phyloP scores from a whole-genome alignment of 495 filamentous ascomycete species.

The Haplographium delicatum region DNA sequence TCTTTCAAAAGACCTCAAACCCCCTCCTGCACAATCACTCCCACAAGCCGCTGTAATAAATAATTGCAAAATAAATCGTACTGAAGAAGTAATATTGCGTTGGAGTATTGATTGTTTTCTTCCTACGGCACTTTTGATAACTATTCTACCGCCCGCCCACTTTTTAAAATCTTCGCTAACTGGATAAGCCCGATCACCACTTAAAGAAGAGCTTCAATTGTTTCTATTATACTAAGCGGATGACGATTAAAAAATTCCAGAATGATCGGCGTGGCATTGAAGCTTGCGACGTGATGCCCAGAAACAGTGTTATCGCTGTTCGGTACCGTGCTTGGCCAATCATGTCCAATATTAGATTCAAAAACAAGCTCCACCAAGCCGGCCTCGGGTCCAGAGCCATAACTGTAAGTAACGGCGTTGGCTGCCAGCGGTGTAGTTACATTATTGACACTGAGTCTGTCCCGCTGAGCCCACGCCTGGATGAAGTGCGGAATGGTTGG shows the following conservation, averaged over 20 bases:
- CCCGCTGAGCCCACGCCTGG: slow-evolving; percentile 33
- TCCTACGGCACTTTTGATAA: too few relatives aligned
- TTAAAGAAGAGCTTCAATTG: background rate
- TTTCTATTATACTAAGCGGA: slow-evolving; percentile 11
- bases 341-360: slow-evolving; percentile 31
- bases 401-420: slow-evolving; percentile 8
- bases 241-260: slow-evolving; percentile 35
- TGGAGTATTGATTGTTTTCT: too few relatives aligned
- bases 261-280: slow-evolving; percentile 34
- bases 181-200: background rate
- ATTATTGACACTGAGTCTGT: slow-evolving; percentile 28
- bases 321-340: slow-evolving; percentile 37
- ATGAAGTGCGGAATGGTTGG: slow-evolving; percentile 36
- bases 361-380: slow-evolving; percentile 27
- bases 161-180: too few relatives aligned
- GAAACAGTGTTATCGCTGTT: slow-evolving; percentile 34
- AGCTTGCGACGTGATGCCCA: slow-evolving; percentile 25
- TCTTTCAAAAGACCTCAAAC: too few relatives aligned
- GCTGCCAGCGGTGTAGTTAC: slow-evolving; percentile 17
- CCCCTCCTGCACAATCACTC: too few relatives aligned
- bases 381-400: slow-evolving; percentile 6
- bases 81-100: too few relatives aligned
- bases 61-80: too few relatives aligned
- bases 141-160: too few relatives aligned
- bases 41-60: too few relatives aligned